These are phyloP conservation scores for Aspergillus alliaceus DNA, from an alignment of 2,329 filamentous ascomycete genomes.

Conservation along the genomic window DNA sequence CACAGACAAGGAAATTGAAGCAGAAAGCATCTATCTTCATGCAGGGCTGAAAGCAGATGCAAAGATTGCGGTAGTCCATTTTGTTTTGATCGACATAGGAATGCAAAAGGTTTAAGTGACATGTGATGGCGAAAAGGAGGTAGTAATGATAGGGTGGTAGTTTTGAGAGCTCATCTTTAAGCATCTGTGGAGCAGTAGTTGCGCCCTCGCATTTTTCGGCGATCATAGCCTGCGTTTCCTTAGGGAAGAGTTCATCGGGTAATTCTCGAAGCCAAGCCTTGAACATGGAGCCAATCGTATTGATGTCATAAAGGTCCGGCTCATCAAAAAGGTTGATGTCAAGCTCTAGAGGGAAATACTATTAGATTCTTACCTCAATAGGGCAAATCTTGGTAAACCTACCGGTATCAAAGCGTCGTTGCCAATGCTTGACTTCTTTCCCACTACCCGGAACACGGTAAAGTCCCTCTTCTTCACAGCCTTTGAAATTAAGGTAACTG, in stretches of 20 bases:
- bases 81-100: constrained; percentile 95
- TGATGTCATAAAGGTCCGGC: constrained; percentile 88
- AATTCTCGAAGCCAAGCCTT: constrained; percentile 94
- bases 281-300: constrained; percentile 93
- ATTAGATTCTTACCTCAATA: constrained; percentile 1
- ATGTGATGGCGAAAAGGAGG: constrained; percentile 93
- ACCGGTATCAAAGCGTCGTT: constrained; percentile 86
- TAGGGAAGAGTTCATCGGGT: constrained; percentile 92
- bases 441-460: constrained; percentile 91
- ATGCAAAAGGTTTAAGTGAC: constrained; percentile 86
- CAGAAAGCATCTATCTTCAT: constrained; percentile 95
- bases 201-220: constrained; percentile 76
- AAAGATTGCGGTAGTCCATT: constrained; percentile 95
- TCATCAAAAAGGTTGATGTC: constrained; percentile 91
- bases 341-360: constrained; percentile 56
- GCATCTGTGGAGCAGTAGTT: constrained; percentile 76
- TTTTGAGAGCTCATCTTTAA: constrained; percentile 88
- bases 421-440: constrained; percentile 89
- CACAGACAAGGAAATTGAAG: constrained; percentile 91
- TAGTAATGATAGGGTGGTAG: constrained; percentile 98
- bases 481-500: constrained; percentile 87
- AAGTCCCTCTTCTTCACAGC: constrained; percentile 87
- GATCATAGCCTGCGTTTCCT: constrained; percentile 76
- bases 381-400: constrained; percentile 24
- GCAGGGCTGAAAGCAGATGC: constrained; percentile 95